Conservation (phyloP, 129 eudicot species). For the Pseudognaphalium luteoalbum region DNA sequence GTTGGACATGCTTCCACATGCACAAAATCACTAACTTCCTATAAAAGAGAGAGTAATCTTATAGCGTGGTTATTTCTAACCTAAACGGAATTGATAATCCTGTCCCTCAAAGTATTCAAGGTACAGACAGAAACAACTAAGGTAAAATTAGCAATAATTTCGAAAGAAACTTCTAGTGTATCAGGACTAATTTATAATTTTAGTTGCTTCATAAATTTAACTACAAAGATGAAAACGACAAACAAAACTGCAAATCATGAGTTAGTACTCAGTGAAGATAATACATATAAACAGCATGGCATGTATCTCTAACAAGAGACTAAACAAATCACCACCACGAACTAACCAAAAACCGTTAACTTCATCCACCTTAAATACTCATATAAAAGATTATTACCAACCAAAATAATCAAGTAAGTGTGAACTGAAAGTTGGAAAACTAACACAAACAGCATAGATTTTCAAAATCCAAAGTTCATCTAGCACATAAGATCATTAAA, state of each 20-base stretch:
- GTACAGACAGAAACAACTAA: background rate
- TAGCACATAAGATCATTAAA: background rate
- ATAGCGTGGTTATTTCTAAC: background rate
- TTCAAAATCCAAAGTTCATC: background rate
- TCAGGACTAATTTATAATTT: background rate
- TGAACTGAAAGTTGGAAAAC: background rate
- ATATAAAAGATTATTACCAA: background rate
- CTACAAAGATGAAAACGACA: constrained; percentile 6
- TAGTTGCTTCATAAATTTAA: background rate
- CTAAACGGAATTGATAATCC: background rate
- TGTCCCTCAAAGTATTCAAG: background rate
- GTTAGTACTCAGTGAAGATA: background rate
- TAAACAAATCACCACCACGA: constrained; percentile 2
- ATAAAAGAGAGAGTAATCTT: background rate
- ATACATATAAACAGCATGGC: background rate
- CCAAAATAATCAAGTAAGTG: background rate
- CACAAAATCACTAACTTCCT: background rate
- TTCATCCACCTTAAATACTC: no score
- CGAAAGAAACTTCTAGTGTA: background rate
- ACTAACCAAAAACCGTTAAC: background rate
- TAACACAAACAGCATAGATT: background rate
- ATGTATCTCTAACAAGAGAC: background rate
- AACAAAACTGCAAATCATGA: background rate
- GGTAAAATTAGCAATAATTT: background rate
- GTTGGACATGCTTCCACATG: background rate